These are phyloP conservation scores for Ehretia macrophylla DNA, from an alignment of 257 asterid genomes.

Conservation along the genomic window DNA sequence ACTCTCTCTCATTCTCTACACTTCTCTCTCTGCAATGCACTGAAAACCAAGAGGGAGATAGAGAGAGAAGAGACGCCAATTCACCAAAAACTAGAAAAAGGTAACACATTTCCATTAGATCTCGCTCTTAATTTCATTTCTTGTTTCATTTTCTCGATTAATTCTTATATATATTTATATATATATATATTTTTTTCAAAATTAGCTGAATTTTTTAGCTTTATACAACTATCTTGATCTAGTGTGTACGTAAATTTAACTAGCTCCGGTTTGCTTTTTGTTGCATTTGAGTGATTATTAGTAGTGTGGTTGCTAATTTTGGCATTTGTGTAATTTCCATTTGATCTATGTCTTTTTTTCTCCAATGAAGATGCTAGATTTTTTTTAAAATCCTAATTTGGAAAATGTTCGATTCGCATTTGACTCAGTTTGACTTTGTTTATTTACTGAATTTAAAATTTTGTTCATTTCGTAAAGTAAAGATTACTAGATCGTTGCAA, in stretches of 20 bases:
- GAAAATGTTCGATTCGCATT: neutral
- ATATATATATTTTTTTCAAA: no score
- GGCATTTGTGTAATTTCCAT: conserved; percentile 5
- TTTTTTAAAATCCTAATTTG: neutral
- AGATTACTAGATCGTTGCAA: conserved; percentile 32
- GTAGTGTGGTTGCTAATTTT: no score
- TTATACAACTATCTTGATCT: no score
- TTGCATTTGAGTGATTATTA: no score
- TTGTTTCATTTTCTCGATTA: no score
- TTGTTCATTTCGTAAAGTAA: conserved; percentile 22
- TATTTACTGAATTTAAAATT: neutral
- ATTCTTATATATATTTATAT: no score
- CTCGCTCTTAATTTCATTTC: neutral
- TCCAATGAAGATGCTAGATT: neutral
- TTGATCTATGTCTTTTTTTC: conserved; percentile 24
- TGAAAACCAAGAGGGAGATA: neutral
- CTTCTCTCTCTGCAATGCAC: neutral
- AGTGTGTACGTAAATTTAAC: no score
- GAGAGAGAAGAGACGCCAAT: neutral
- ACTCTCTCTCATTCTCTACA: conserved; percentile 4
- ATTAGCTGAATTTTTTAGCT: no score
- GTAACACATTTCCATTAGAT: neutral
- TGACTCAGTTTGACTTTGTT: neutral
- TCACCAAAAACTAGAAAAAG: neutral
- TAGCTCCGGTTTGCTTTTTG: no score